A percentile compares a stretch with the other conserved stretches of the same genome.
Evolutionary conservation across 2,329 filamentous ascomycete genomes (phyloP).

Genomic region (Fusarium setosum): DNA sequence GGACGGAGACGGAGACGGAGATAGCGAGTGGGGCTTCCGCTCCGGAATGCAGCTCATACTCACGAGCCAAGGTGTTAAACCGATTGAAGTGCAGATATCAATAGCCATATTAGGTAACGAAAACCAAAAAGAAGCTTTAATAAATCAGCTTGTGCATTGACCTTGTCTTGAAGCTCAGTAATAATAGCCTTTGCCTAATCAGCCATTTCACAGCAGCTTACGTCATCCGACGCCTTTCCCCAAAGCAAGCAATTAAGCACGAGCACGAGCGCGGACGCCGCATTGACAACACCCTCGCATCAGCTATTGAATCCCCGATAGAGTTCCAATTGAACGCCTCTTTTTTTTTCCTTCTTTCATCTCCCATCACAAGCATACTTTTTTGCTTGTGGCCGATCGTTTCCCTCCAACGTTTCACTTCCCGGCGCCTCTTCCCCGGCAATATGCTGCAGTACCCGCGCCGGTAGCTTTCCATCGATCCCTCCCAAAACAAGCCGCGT

Average conservation of each 20-base stretch:
- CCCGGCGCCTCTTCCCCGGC: conserved; percentile 3
- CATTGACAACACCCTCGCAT: conserved; percentile 22
- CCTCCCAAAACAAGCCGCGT: conserved; percentile 3
- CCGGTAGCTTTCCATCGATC: conserved; percentile 3
- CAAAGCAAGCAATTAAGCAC: conserved; percentile 30
- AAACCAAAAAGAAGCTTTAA: too few species aligned
- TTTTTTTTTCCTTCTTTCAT: conserved; percentile 4
- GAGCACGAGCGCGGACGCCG: conserved; percentile 20
- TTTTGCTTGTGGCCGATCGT: conserved; percentile 17
- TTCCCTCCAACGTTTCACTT: conserved; percentile 17
- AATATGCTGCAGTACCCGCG: conserved; percentile 35
- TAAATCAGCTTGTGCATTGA: too few species aligned
- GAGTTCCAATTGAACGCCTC: conserved; percentile 25
- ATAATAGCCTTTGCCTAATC: background rate
- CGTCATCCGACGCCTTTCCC: conserved; percentile 38
- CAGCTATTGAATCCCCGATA: conserved; percentile 40
- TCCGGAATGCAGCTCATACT: too few species aligned
- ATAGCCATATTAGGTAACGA: too few species aligned
- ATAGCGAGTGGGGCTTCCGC: too few species aligned
- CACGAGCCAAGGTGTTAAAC: too few species aligned
- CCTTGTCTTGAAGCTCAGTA: background rate
- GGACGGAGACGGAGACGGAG: too few species aligned
- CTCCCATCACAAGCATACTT: background rate
- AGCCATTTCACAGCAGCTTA: conserved; percentile 29
- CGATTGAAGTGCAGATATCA: too few species aligned